These are phyloP conservation scores for Trifolium subterraneum DNA, from an alignment of 306 rosid genomes.

Conservation along the genomic window DNA sequence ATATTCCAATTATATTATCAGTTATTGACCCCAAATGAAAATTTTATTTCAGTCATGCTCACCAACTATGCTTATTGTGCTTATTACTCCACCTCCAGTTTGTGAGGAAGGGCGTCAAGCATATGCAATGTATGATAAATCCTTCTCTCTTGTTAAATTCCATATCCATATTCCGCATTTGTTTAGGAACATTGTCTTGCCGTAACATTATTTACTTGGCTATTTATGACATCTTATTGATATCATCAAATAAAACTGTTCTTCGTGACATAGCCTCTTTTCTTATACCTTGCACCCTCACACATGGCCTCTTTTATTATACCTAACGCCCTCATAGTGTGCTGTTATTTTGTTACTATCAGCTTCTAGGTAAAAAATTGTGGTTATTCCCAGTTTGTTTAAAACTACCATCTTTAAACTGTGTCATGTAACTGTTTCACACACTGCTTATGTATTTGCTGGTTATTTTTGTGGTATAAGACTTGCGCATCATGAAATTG, in stretches of 20 bases:
- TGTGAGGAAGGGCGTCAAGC: constrained; percentile 76
- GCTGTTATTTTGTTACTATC: constrained; percentile 8
- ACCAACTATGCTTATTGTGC: constrained; percentile 66
- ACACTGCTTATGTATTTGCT: constrained; percentile 12
- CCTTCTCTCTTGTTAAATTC: constrained; percentile 24
- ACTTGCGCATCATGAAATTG: constrained; percentile 23
- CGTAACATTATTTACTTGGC: constrained; percentile 12
- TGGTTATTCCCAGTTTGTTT: constrained; percentile 9
- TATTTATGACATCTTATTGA: constrained; percentile 18
- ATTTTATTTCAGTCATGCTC: constrained; percentile 72
- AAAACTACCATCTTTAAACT: constrained; percentile 8
- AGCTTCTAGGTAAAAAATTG: not conserved
- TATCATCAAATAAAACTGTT: constrained; percentile 32
- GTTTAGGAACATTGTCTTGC: constrained; percentile 16
- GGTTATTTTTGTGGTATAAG: constrained; percentile 1
- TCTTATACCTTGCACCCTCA: not conserved
- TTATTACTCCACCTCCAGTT: constrained; percentile 89
- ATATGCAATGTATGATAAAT: constrained; percentile 62
- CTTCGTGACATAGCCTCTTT: not conserved
- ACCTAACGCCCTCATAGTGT: not conserved
- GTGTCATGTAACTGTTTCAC: constrained; percentile 8
- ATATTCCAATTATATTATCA: constrained; percentile 27
- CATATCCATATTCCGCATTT: constrained; percentile 30
- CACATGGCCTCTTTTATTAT: not conserved
- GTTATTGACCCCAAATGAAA: constrained; percentile 17